phyloP scores from a whole-genome alignment of 345 rosid species.

The Salix caprea region DNA sequence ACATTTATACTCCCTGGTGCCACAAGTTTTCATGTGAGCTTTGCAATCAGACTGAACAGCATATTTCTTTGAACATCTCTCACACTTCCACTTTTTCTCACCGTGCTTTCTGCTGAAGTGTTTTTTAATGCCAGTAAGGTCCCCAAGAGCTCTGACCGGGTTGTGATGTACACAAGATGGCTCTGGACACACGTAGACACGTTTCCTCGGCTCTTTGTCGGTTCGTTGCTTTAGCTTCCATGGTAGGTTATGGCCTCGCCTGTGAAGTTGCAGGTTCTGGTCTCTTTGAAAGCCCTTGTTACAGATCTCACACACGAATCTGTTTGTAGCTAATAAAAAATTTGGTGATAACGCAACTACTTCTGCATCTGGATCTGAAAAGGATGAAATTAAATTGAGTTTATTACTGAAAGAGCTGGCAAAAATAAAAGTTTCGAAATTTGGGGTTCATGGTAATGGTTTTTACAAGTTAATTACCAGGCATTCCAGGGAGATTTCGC shows the following conservation, averaged over 20 bases:
- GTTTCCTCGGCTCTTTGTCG: conserved; percentile 48
- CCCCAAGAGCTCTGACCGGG: conserved; percentile 71
- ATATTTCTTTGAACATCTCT: conserved; percentile 70
- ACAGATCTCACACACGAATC: conserved; percentile 81
- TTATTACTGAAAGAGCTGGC: not conserved
- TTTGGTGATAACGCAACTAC: conserved; percentile 68
- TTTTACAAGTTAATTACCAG: conserved; percentile 38
- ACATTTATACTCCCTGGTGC: conserved; percentile 68
- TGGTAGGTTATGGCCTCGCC: conserved; percentile 75
- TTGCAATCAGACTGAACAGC: conserved; percentile 83
- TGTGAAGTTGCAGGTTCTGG: conserved; percentile 76
- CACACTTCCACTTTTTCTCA: conserved; percentile 82
- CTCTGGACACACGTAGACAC: conserved; percentile 78
- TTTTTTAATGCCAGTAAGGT: conserved; percentile 80
- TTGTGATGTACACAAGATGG: conserved; percentile 61
- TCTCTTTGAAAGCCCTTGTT: conserved; percentile 75
- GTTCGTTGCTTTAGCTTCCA: conserved; percentile 68
- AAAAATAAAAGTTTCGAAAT: not conserved
- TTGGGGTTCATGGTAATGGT: not conserved
- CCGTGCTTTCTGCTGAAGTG: conserved; percentile 76
- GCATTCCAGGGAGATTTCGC: conserved; percentile 84
- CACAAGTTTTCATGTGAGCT: conserved; percentile 82
- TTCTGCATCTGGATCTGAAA: conserved; percentile 69
- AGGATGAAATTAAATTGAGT: not conserved
- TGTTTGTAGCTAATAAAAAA: conserved; percentile 53